These are phyloP conservation scores for Solanum bulbocastanum DNA, from an alignment of 257 asterid species.

Conservation along the genomic window DNA sequence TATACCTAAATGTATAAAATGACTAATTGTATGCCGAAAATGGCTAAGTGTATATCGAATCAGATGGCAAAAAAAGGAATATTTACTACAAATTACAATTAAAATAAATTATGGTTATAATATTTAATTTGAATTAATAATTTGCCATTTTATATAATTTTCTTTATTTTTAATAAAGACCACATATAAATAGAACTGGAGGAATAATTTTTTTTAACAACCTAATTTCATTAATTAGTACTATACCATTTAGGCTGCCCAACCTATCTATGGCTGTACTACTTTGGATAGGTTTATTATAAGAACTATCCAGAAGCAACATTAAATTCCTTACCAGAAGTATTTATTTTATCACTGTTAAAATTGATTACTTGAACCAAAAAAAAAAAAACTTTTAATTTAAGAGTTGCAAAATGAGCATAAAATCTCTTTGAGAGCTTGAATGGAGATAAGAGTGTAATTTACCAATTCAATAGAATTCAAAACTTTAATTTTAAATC, in stretches of 20 bases:
- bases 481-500: neutral
- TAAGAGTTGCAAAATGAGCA: neutral
- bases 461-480: neutral
- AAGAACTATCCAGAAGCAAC: neutral
- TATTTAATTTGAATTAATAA: too few relatives aligned
- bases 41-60: too few relatives aligned
- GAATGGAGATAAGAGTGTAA: neutral
- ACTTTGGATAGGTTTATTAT: neutral
- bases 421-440: neutral
- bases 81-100: too few relatives aligned
- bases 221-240: neutral
- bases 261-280: neutral
- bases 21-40: too few relatives aligned
- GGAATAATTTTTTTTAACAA: too few relatives aligned
- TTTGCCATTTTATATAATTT: too few relatives aligned
- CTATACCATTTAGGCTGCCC: neutral
- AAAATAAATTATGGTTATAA: too few relatives aligned
- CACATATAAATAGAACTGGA: too few relatives aligned
- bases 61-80: too few relatives aligned
- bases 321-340: neutral
- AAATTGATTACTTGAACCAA: neutral
- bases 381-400: neutral
- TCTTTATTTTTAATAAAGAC: too few relatives aligned
- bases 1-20: too few relatives aligned
- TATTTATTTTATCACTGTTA: neutral